These are phyloP conservation scores for Cyphellophora attinorum DNA, from an alignment of 2,329 filamentous ascomycete species.

Conservation along the genomic window DNA sequence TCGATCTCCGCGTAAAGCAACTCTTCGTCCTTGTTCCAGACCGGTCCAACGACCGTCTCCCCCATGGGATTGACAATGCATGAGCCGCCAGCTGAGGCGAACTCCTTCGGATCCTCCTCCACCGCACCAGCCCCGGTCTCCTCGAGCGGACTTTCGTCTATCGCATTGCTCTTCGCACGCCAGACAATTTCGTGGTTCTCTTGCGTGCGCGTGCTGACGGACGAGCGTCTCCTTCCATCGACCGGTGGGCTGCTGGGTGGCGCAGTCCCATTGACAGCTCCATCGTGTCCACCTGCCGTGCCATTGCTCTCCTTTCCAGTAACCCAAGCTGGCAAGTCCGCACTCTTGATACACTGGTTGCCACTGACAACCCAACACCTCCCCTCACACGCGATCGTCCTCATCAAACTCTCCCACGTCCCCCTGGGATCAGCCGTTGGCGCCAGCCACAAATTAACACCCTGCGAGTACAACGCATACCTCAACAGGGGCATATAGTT, in stretches of 20 bases:
- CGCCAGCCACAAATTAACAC: constrained; percentile 83
- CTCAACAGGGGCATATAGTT: constrained; percentile 89
- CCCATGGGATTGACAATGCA: constrained; percentile 72
- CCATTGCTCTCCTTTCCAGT: constrained; percentile 18
- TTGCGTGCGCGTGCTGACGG: constrained; percentile 24
- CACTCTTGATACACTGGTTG: constrained; percentile 66
- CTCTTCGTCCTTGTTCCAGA: constrained; percentile 67
- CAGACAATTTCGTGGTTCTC: constrained; percentile 39
- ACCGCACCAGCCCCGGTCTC: constrained; percentile 5
- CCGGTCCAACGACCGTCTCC: constrained; percentile 66
- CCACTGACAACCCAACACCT: constrained; percentile 76
- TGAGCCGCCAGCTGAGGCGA: constrained; percentile 66
- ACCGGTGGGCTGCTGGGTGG: constrained; percentile 3
- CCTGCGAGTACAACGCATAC: constrained; percentile 76
- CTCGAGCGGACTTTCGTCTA: constrained; percentile 6
- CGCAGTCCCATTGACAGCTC: constrained; percentile 1
- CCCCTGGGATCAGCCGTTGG: constrained; percentile 80
- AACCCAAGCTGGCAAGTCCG: constrained; percentile 51
- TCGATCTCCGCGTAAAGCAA: constrained; percentile 67
- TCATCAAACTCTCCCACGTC: constrained; percentile 74
- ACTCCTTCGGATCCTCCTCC: constrained; percentile 31
- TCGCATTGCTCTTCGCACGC: constrained; percentile 22
- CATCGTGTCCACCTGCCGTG: constrained; percentile 3
- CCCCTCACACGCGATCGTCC: constrained; percentile 71
- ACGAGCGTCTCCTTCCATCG: constrained; percentile 15